phyloP scores from a whole-genome alignment of 139 green algal species.

The Tetradesmus lagerheimii region DNA sequence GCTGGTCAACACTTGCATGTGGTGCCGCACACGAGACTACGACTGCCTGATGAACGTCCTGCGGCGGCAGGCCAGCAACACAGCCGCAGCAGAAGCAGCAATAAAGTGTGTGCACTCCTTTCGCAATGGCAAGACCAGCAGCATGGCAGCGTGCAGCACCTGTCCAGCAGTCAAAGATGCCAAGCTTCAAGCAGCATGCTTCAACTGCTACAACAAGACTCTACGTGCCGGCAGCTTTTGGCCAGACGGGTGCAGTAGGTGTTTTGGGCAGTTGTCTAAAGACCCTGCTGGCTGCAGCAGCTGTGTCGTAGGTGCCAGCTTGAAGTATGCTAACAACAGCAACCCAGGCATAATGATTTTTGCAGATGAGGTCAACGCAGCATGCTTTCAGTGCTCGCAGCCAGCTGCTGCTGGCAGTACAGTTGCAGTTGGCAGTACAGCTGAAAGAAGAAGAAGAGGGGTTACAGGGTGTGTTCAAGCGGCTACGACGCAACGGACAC shows the following conservation, averaged over 20 bases:
- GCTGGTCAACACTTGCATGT: background rate
- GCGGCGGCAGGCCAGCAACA: background rate
- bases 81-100: background rate
- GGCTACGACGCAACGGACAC: too few relatives aligned
- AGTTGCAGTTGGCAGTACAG: background rate
- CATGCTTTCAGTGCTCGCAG: background rate
- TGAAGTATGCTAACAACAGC: background rate
- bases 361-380: background rate
- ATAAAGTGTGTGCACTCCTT: background rate
- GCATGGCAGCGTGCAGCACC: background rate
- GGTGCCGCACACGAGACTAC: background rate
- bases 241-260: background rate
- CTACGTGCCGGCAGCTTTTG: background rate
- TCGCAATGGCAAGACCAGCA: background rate
- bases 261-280: background rate
- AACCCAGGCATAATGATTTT: background rate
- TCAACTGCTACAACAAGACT: background rate
- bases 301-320: background rate
- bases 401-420: background rate
- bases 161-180: background rate
- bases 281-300: background rate
- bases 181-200: background rate
- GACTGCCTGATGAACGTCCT: background rate
- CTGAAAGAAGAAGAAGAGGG: too few relatives aligned
- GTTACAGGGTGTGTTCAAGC: too few relatives aligned